These are phyloP conservation scores for Rhodotorula sp. DNA, from an alignment of 1,284 basidiomycete species.

Conservation along the genomic window DNA sequence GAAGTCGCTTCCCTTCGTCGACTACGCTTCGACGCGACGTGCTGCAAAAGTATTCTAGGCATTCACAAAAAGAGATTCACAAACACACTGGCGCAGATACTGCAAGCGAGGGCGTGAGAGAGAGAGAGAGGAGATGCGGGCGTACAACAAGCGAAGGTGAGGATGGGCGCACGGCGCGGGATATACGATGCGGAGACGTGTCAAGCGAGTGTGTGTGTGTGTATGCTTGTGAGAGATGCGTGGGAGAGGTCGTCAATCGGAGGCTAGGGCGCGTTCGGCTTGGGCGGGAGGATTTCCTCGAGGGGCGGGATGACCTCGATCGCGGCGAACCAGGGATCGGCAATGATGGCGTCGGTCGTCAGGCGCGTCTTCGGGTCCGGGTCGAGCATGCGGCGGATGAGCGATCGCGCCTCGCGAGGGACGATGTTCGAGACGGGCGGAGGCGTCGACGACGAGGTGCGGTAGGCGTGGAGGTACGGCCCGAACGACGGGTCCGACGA, in stretches of 20 bases:
- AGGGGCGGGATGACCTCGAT: conserved; percentile 57
- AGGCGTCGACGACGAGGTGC: conserved; percentile 49
- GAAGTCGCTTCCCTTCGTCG: too few relatives aligned
- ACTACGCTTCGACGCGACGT: too few relatives aligned
- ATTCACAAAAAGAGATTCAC: too few relatives aligned
- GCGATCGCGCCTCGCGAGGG: conserved; percentile 76
- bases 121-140: too few relatives aligned
- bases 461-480: conserved; percentile 71
- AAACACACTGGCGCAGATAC: too few relatives aligned
- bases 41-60: too few relatives aligned
- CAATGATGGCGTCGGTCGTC: conserved; percentile 78
- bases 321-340: conserved; percentile 74
- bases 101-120: too few relatives aligned
- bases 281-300: conserved; percentile 16
- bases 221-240: not conserved
- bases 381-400: conserved; percentile 93
- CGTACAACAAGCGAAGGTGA: too few relatives aligned
- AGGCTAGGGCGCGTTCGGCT: conserved; percentile 6
- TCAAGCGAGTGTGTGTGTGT: not conserved
- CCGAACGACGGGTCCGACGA: conserved; percentile 76
- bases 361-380: conserved; percentile 81
- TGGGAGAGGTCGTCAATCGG: not conserved
- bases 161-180: too few relatives aligned
- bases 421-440: conserved; percentile 73
- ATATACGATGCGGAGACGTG: not conserved